Conservation (phyloP, 192 early-diverging fungal species). For the Entomortierella parvispora region DNA sequence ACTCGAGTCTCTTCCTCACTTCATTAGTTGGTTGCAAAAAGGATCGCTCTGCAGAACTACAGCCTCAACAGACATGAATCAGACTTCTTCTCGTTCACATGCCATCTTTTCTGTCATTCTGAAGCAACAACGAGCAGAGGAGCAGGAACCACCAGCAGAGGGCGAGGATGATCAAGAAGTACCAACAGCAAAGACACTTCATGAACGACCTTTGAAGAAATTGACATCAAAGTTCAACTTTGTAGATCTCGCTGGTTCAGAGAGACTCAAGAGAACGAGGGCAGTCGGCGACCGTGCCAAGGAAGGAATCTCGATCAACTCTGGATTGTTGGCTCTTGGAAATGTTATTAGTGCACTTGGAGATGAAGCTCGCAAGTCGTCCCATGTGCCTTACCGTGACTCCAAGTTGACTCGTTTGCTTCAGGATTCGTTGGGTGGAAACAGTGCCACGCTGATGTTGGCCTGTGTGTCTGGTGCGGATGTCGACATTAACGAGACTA, state of each 20-base stretch:
- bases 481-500: slow-evolving; percentile 85
- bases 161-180: slow-evolving; percentile 15
- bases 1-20: neutral
- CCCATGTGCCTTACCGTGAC: slow-evolving; percentile 96
- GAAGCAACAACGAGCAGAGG: slow-evolving; percentile 70
- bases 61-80: slow-evolving; percentile 96
- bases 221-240: slow-evolving; percentile 94
- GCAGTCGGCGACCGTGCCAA: slow-evolving; percentile 92
- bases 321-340: slow-evolving; percentile 94
- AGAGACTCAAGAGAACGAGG: slow-evolving; percentile 91
- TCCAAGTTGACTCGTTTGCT: slow-evolving; percentile 97
- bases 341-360: slow-evolving; percentile 97
- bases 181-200: slow-evolving; percentile 13
- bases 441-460: slow-evolving; percentile 93
- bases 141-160: slow-evolving; percentile 36
- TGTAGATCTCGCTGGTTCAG: slow-evolving; percentile 98
- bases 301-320: slow-evolving; percentile 98
- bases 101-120: slow-evolving; percentile 94
- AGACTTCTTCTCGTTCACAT: slow-evolving; percentile 91
- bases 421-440: slow-evolving; percentile 97
- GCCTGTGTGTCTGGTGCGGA: slow-evolving; percentile 93
- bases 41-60: slow-evolving; percentile 72
- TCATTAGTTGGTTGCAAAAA: slow-evolving; percentile 59
- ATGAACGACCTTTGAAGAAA: slow-evolving; percentile 38
- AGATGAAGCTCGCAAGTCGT: slow-evolving; percentile 69